A percentile compares a stretch with the other conserved stretches of the same genome.
These are phyloP conservation scores for Aspergillus homomorphus DNA, from an alignment of 495 filamentous ascomycete species.

Conservation along the genomic window DNA sequence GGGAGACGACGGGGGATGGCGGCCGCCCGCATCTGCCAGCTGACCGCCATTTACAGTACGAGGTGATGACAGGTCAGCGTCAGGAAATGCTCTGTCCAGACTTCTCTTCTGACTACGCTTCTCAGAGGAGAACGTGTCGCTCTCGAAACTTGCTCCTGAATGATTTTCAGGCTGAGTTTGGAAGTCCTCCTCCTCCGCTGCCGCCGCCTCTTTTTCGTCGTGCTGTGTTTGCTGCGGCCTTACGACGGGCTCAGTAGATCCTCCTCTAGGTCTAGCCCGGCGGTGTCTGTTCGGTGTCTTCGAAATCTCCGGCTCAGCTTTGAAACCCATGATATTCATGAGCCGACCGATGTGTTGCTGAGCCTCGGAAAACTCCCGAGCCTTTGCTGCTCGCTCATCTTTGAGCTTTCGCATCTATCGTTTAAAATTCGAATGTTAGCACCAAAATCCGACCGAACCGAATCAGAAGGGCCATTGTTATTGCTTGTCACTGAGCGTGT, in stretches of 20 bases:
- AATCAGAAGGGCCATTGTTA: not conserved
- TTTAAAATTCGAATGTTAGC: not conserved
- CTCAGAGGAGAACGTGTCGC: conserved; percentile 15
- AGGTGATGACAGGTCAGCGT: conserved; percentile 8
- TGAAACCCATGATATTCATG: conserved; percentile 48
- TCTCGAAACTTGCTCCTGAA: conserved; percentile 25
- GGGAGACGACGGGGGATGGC: conserved; percentile 1
- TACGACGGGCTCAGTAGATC: conserved; percentile 11
- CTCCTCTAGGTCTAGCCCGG: conserved; percentile 17
- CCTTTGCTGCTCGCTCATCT: conserved; percentile 40
- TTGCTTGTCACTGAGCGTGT: not conserved
- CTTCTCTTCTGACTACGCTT: conserved; percentile 32
- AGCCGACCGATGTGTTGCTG: conserved; percentile 48
- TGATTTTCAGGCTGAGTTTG: conserved; percentile 16
- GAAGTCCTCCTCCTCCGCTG: conserved; percentile 23
- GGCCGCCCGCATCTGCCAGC: conserved; percentile 8
- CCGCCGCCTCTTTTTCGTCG: too few species aligned
- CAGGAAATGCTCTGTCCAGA: conserved; percentile 18
- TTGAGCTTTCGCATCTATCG: conserved; percentile 38
- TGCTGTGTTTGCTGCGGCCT: conserved; percentile 18
- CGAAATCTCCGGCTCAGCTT: conserved; percentile 22
- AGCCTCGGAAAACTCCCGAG: conserved; percentile 48
- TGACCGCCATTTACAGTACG: conserved; percentile 5
- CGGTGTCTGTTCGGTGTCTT: conserved; percentile 23
- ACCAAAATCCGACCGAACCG: not conserved